Evolutionary conservation across 176 grass and related monocot species (phyloP).

Genomic region (Carex scoparia): DNA sequence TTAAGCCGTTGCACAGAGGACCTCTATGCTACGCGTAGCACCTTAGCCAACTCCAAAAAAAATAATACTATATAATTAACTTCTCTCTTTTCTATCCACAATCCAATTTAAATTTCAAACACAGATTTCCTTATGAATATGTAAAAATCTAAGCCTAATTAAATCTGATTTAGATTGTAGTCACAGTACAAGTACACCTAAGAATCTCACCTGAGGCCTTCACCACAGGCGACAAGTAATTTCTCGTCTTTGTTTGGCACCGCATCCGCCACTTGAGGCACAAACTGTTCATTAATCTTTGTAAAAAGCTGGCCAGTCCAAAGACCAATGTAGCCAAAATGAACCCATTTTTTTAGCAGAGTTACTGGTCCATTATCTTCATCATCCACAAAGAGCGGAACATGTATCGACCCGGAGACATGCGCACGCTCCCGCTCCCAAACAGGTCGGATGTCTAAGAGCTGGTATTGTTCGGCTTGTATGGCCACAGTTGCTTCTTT

Average conservation of each 20-base stretch:
- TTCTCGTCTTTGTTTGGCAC: slow-evolving; percentile 55
- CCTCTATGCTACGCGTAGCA: too few species aligned
- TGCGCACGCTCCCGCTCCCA: slow-evolving; percentile 73
- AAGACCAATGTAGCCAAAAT: slow-evolving; percentile 80
- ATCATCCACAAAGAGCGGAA: slow-evolving; percentile 64
- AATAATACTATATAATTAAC: too few species aligned
- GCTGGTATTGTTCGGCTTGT: slow-evolving; percentile 45
- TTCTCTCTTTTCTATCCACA: too few species aligned
- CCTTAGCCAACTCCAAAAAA: too few species aligned
- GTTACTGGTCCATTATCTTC: slow-evolving; percentile 48
- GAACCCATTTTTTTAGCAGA: slow-evolving; percentile 95
- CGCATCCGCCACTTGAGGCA: slow-evolving; percentile 43
- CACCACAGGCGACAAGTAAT: slow-evolving; percentile 79
- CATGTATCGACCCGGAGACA: slow-evolving; percentile 53
- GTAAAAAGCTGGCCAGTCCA: slow-evolving; percentile 87
- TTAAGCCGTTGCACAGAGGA: too few species aligned
- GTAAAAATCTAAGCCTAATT: not conserved
- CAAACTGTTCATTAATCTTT: slow-evolving; percentile 63
- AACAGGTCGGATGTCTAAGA: slow-evolving; percentile 66
- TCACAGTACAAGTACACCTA: not conserved
- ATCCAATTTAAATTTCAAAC: too few species aligned
- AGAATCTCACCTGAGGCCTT: slow-evolving; percentile 69
- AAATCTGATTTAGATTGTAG: not conserved
- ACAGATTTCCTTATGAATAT: not conserved
- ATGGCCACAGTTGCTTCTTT: slow-evolving; percentile 39